Percentiles rank a stretch among this genome's conserved stretches.
These are phyloP conservation scores for Uncinocarpus reesii DNA, from an alignment of 2,329 filamentous ascomycete genomes.

Conservation along the genomic window DNA sequence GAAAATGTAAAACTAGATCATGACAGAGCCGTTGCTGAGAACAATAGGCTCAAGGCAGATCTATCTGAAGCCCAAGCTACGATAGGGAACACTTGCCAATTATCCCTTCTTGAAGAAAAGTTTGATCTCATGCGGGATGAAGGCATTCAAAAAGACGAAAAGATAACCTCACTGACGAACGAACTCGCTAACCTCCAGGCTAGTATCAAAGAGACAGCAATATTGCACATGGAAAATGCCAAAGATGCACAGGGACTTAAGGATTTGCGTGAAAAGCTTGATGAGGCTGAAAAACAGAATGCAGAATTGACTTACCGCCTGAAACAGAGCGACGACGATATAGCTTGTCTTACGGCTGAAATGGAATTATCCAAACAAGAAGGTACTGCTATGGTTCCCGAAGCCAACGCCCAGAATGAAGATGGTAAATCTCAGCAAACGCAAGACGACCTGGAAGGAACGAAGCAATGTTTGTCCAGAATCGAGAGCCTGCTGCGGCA, in stretches of 20 bases:
- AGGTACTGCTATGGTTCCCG: neutral
- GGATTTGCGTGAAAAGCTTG: constrained; percentile 22
- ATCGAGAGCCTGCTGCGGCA: constrained; percentile 18
- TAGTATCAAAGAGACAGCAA: constrained; percentile 22
- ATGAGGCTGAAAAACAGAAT: constrained; percentile 22
- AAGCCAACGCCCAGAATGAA: constrained; percentile 1
- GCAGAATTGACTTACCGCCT: constrained; percentile 13
- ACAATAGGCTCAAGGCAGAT: constrained; percentile 16
- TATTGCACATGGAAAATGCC: constrained; percentile 22
- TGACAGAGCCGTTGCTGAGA: constrained; percentile 16
- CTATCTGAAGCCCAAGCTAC: constrained; percentile 10
- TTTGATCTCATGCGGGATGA: constrained; percentile 20
- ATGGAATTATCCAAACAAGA: neutral
- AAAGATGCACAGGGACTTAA: constrained; percentile 18
- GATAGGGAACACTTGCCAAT: constrained; percentile 4
- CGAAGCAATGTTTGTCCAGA: constrained; percentile 19
- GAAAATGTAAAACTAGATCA: constrained; percentile 1
- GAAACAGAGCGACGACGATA: constrained; percentile 7
- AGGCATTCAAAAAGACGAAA: constrained; percentile 26
- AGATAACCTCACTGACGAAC: constrained; percentile 18
- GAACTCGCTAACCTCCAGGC: constrained; percentile 22
- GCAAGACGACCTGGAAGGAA: constrained; percentile 21
- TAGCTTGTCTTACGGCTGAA: constrained; percentile 8
- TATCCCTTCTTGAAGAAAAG: constrained; percentile 11
- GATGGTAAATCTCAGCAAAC: constrained; percentile 21